Evolutionary conservation across 768 basidiomycete genomes (phyloP), one percentile per base, ranked within the genome.

Genomic region (Suillus weaverae): DNA sequence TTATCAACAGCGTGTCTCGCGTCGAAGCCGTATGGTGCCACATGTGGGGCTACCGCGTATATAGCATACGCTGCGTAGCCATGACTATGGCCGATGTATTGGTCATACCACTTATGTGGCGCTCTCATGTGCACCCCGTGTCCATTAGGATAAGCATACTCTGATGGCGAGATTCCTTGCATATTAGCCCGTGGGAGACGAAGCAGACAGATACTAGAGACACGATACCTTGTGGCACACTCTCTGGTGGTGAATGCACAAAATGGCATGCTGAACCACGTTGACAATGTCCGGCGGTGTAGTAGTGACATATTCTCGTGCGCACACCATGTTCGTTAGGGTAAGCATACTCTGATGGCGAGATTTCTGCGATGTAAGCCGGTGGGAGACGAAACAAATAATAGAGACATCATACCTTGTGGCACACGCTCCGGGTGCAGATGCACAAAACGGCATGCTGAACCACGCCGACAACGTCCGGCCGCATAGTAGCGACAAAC

Each of bases 401-500:
- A 2, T 32, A 11, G 18, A 30, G 26, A 30, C 7, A 30, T 11
- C 57, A 41, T 41, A 41, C 57, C 39, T 59, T 41, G 39, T 11
- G 11, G 26, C 30, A 41, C 38, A 32, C 18, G 32, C 26, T 61
- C 9, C 62, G 33, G 53, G 22, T 65, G 50, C 18, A 44, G 3
- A 51, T 76, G 75, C 35, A 60, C 30, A 65, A 77, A 76, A 1
- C 70, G 72, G 66, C 75, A 77, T 7, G 56, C 48, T 26, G 68
- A 60, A 32, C 74, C 76, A 43, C 73, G 76, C 38, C 74, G 71
- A 36, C 76, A 77, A 6, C 57, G 65, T 26, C 73, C 71, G 2
- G 69, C 54, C 46, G 66, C 68, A 35, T 72, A 69, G 62, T 72
- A 76, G 67, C 75, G 66, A 62, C 75, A 76, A 36, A 64, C 16